Base-by-base conservation (phyloP, 805 yeast species). In the Candida alai region DNA sequence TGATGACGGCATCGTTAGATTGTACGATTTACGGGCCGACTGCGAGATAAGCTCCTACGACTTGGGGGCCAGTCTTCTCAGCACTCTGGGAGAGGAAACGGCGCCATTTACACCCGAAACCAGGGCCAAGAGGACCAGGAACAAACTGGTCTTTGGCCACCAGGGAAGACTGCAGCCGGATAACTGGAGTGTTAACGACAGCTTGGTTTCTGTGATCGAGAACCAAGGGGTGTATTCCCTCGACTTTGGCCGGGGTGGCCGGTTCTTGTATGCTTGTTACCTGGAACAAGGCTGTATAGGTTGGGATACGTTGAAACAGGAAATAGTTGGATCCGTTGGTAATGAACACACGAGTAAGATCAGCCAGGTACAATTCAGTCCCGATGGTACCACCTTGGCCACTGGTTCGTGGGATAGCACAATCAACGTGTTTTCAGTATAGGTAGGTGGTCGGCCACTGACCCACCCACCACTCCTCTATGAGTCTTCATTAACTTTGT, bases 341-440 rank as follows among this genome's bases (percentile, higher is more conserved):
- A 47, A 42, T 14, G 56, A 49, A 5, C 54, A 51, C 32, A 50
- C 61, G 8, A 76, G 75, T 42, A 67, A 80, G 30, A 71, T 84
- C 7, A 76, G 78, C 32, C 76, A 76, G 45, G 81, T 88, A 3
- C 62, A 67, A 24, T 70, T 80, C 1, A 74, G 88, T 43, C 79
- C 79, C 0, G 85, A 86, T 56, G 96, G 96, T 0, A 30, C 51
- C 15, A 88, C 82, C 0, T 69, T 88, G 7, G 78, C 81, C 36
- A 84, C 95, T 2, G 81, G 84, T 1, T 81, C 90, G 1, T 81
- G 94, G 84, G 95, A 86, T 51, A 58, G 78, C 6, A 77, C 89
- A 1, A 70, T 83, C 44, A 76, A 74, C 44, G 62, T 84, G 2
- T 84, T 89, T 88, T 59, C 74, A 3, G 56, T 48, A 7, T 54